A percentile compares a stretch with the other conserved stretches of the same genome.
Evolutionary conservation across 345 rosid species (phyloP).

Genomic region (Rhizophora mangle): DNA sequence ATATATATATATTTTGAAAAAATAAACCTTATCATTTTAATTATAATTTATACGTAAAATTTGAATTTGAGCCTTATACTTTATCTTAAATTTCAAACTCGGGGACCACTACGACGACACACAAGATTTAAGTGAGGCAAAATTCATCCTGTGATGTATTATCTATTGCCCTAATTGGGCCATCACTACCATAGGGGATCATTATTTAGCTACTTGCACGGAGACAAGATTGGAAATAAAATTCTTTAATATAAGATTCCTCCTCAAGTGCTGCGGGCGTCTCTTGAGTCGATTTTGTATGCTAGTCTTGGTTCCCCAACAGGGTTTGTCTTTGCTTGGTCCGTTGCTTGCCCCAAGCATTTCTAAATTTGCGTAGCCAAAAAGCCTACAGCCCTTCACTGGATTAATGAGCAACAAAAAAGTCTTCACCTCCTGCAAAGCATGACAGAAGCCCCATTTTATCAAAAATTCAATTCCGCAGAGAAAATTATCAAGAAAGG

Average conservation of each 20-base stretch:
- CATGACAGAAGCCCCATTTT: neutral
- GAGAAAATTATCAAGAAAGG: neutral
- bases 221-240: neutral
- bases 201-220: neutral
- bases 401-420: neutral
- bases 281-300: neutral
- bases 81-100: too few species aligned
- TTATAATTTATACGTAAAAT: too few species aligned
- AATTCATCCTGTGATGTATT: constrained; percentile 7
- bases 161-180: neutral
- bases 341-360: neutral
- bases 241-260: neutral
- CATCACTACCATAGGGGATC: neutral
- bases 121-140: neutral
- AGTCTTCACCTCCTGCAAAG: constrained; percentile 15
- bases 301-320: constrained; percentile 8
- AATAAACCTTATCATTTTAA: too few species aligned
- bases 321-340: neutral
- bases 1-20: too few species aligned
- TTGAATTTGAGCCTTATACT: too few species aligned
- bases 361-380: neutral
- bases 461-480: neutral
- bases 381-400: constrained; percentile 2
- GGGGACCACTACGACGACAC: too few species aligned
- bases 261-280: neutral